Percentiles rank a stretch among this genome's conserved stretches.
Evolutionary conservation across 1,284 basidiomycete genomes (phyloP).

Genomic region (Ustilago sp.): DNA sequence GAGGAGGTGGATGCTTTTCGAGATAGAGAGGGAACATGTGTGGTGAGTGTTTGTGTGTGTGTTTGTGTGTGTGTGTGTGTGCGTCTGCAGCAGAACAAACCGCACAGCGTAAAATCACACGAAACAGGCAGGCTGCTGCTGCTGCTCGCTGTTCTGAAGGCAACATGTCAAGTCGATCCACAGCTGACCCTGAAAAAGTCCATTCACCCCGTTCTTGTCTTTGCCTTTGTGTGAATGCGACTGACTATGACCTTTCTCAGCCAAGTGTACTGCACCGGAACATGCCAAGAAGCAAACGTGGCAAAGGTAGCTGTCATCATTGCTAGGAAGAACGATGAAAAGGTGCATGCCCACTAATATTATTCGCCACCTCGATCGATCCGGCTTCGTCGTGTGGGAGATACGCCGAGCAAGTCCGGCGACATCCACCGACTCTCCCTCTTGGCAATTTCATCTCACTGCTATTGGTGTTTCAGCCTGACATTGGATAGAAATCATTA

Average conservation of each 20-base stretch:
- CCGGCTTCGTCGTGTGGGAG: background rate
- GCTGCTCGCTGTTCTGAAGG: slow-evolving; percentile 2
- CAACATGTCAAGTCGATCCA: slow-evolving; percentile 7
- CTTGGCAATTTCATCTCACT: background rate
- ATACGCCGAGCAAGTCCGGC: background rate
- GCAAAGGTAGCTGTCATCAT: background rate
- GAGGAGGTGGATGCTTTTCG: background rate
- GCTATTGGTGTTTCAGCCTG: too few species aligned
- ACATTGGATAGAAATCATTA: background rate
- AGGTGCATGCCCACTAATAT: background rate
- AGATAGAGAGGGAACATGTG: background rate
- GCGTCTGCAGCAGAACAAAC: background rate
- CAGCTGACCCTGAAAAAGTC: background rate
- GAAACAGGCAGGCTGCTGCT: background rate
- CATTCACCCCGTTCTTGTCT: background rate
- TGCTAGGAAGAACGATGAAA: background rate
- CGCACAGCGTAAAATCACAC: background rate
- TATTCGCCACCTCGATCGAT: slow-evolving; percentile 5
- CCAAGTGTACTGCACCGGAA: background rate
- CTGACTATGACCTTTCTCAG: background rate
- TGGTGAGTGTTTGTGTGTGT: background rate
- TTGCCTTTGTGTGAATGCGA: background rate
- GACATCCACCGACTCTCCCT: background rate
- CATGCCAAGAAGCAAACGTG: background rate
- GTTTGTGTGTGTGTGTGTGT: background rate